phyloP scores from a whole-genome alignment of 495 filamentous ascomycete genomes.

The Sphaerosporella brunnea region DNA sequence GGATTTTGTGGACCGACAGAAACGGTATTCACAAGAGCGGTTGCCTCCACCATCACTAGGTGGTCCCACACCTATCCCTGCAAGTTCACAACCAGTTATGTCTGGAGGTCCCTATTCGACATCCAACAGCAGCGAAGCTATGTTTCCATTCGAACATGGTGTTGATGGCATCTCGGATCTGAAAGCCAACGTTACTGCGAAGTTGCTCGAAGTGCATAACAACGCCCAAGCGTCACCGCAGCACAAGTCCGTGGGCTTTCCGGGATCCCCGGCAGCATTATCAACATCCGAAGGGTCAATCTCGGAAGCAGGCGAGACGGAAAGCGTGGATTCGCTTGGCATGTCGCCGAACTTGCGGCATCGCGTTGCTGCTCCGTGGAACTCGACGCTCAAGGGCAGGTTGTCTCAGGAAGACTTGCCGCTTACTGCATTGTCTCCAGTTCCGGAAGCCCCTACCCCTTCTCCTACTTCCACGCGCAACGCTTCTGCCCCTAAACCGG shows the following conservation, averaged over 20 bases:
- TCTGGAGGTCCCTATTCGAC: too few species aligned
- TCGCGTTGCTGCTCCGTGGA: slow-evolving; percentile 15
- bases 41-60: too few species aligned
- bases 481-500: slow-evolving; percentile 7
- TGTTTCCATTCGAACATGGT: too few species aligned
- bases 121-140: too few species aligned
- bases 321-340: slow-evolving; percentile 8
- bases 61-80: too few species aligned
- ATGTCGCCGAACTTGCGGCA: slow-evolving; percentile 19
- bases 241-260: too few species aligned
- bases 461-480: slow-evolving; percentile 6
- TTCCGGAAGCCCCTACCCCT: slow-evolving; percentile 10
- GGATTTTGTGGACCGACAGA: slow-evolving; percentile 25
- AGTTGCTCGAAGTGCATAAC: too few species aligned
- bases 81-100: too few species aligned
- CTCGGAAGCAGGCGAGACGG: slow-evolving; percentile 11
- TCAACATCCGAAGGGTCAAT: not conserved
- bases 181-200: too few species aligned
- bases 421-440: slow-evolving; percentile 8
- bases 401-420: slow-evolving; percentile 20
- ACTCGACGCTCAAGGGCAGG: slow-evolving; percentile 14
- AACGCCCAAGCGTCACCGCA: too few species aligned
- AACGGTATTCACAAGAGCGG: slow-evolving; percentile 23
- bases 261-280: too few species aligned
- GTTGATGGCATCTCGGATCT: too few species aligned